Base-by-base conservation (phyloP, 176 grass and related monocot species). In the Triticum dicoccoides region DNA sequence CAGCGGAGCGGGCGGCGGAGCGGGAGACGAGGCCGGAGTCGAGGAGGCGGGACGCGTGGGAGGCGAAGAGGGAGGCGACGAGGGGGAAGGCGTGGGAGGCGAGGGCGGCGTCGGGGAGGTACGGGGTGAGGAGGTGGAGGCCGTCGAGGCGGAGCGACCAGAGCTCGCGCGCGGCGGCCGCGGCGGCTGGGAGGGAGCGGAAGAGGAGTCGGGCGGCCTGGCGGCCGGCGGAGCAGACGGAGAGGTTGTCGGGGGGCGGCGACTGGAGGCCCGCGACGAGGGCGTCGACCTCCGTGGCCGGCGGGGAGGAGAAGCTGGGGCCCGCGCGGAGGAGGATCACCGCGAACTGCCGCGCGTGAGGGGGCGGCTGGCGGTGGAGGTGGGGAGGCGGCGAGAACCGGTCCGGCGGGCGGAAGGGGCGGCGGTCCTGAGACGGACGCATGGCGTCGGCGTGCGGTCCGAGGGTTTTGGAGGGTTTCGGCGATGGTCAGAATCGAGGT, bases 111-210 rank as follows among this genome's bases (percentile, higher is more conserved):
- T 69, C 72, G 5, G 38, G 23, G 58, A 90, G 87, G 33, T 71
- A 21, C 38, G 82, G 62, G 9, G 84, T 88, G 68, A 95, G 86
- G 61, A 11, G 15, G 88, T 98, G 96, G 30, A 85, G 76, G 18
- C 93, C 96, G 5, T 86, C 91, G 21, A 98, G 90, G 73, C 90
- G 93, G 65, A 58, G 84, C 17, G 83, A 81, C 93, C 93, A 95
- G 44, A 95, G 77, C 76, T 89, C 92, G 69, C 86, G 38, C 4
- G 79, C 76, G 8, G 91, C 91, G 4, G 88, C 91, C 23, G 92
- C 69, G 17, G 96, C 91, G 52, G 80, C 73, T 0, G 51, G 27
- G 34, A 85, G 17, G 23, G 58, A 72, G 27, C 11, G 27, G 84
- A 93, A 98, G 45, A 49, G n/a, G 39, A 98, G 80, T 18, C 76